Evolutionary conservation across 2,329 filamentous ascomycete genomes (phyloP).

Genomic region (Penicillium aurantiogriseum): DNA sequence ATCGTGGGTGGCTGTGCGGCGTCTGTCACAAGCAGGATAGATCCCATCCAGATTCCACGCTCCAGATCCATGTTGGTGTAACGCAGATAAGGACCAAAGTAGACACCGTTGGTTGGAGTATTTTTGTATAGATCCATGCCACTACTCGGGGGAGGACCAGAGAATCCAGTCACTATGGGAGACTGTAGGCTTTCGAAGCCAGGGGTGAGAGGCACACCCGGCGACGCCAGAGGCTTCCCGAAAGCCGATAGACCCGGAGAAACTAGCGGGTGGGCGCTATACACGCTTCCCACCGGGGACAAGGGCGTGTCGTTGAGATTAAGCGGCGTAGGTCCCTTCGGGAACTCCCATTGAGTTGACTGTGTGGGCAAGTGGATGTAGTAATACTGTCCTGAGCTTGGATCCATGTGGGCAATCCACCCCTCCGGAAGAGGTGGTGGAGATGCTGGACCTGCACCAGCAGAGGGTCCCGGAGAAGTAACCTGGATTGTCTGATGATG

Average conservation of each 20-base stretch:
- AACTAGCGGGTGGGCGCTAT: conserved; percentile 66
- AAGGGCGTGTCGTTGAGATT: conserved; percentile 78
- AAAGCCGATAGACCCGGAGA: conserved; percentile 64
- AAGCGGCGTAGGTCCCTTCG: conserved; percentile 88
- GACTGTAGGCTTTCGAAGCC: conserved; percentile 83
- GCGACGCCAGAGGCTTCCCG: conserved; percentile 65
- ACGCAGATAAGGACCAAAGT: conserved; percentile 92
- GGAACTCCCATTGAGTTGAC: conserved; percentile 98
- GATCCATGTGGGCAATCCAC: conserved; percentile 96
- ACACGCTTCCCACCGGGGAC: conserved; percentile 76
- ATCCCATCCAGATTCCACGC: conserved; percentile 84
- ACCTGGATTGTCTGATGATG: conserved; percentile 28
- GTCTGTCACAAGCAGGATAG: conserved; percentile 90
- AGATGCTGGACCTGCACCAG: conserved; percentile 65
- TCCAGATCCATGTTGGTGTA: conserved; percentile 98
- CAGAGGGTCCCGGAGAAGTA: conserved; percentile 39
- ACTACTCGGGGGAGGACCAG: conserved; percentile 80
- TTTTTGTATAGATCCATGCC: conserved; percentile 95
- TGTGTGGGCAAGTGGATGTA: conserved; percentile 96
- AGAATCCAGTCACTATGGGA: conserved; percentile 71
- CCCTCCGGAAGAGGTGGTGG: conserved; percentile 93
- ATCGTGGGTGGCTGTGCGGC: conserved; percentile 90
- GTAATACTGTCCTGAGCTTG: conserved; percentile 96
- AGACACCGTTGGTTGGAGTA: conserved; percentile 90
- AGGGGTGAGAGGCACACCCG: conserved; percentile 77